These are phyloP conservation scores for Pythium aristosporum DNA, from an alignment of 352 stramenopile species.

Conservation along the genomic window DNA sequence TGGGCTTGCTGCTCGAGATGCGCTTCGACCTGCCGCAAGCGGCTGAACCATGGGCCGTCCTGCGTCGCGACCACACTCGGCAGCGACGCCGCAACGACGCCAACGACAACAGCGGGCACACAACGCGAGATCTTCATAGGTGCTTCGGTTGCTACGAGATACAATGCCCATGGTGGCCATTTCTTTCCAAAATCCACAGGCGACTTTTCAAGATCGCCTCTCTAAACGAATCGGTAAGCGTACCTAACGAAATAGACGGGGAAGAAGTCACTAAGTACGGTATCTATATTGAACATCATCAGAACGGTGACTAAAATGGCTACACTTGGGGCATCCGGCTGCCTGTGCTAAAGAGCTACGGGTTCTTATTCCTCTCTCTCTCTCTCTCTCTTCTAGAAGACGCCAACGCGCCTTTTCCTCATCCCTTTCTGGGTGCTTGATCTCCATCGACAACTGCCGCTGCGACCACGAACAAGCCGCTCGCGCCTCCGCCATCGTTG, in stretches of 20 bases:
- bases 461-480: neutral
- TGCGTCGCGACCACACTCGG: neutral
- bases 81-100: neutral
- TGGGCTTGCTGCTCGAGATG: neutral
- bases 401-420: neutral
- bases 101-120: neutral
- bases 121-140: neutral
- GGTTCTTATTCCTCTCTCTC: neutral
- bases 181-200: neutral
- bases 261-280: conserved; percentile 10
- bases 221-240: conserved; percentile 5
- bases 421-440: neutral
- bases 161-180: neutral
- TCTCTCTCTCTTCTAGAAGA: neutral
- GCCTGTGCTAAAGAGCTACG: neutral
- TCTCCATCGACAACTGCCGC: neutral
- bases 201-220: conserved; percentile 23
- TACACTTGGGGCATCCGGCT: neutral
- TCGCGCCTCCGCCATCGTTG: neutral
- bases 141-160: neutral
- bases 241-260: conserved; percentile 1
- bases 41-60: conserved; percentile 5
- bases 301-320: conserved; percentile 1
- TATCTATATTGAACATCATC: conserved; percentile 18
- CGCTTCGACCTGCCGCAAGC: conserved; percentile 10